Percentiles rank a stretch among this genome's conserved stretches.
phyloP scores from a whole-genome alignment of 352 stramenopile species.

The Pythium insidiosum region DNA sequence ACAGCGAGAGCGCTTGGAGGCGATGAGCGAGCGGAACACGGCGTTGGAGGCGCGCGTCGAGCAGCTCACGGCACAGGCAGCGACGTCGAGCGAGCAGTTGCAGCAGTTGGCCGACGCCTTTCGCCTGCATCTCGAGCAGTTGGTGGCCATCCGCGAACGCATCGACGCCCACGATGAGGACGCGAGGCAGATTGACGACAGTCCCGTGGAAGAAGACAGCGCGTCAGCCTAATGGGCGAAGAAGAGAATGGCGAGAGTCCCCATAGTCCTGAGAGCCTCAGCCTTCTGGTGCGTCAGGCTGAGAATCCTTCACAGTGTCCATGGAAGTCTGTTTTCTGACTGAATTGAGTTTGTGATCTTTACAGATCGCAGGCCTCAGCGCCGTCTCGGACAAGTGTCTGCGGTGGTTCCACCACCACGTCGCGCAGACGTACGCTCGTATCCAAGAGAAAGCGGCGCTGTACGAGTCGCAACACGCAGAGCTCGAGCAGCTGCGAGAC shows the following conservation, averaged over 20 bases:
- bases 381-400: slow-evolving; percentile 43
- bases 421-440: slow-evolving; percentile 29
- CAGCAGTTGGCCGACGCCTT: slow-evolving; percentile 43
- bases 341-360: too few species aligned
- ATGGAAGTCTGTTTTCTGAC: too few species aligned
- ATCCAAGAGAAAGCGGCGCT: slow-evolving; percentile 34
- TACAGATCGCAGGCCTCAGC: slow-evolving; percentile 32
- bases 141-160: slow-evolving; percentile 46
- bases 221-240: too few species aligned
- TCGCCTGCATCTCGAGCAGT: slow-evolving; percentile 41
- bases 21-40: slow-evolving; percentile 21
- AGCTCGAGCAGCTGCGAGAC: slow-evolving; percentile 31
- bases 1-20: slow-evolving; percentile 19
- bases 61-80: slow-evolving; percentile 8
- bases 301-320: too few species aligned
- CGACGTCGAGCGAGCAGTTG: slow-evolving; percentile 20
- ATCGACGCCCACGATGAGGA: slow-evolving; percentile 27
- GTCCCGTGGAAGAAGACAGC: too few species aligned
- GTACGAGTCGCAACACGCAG: slow-evolving; percentile 37
- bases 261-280: too few species aligned
- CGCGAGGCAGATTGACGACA: too few species aligned
- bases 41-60: slow-evolving; percentile 13
- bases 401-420: slow-evolving; percentile 42
- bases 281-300: too few species aligned
- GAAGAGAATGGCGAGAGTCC: too few species aligned